Evolutionary conservation across 352 stramenopile species (phyloP), one percentile per base, ranked within the genome.

Genomic region (Phytophthora boehmeriae): DNA sequence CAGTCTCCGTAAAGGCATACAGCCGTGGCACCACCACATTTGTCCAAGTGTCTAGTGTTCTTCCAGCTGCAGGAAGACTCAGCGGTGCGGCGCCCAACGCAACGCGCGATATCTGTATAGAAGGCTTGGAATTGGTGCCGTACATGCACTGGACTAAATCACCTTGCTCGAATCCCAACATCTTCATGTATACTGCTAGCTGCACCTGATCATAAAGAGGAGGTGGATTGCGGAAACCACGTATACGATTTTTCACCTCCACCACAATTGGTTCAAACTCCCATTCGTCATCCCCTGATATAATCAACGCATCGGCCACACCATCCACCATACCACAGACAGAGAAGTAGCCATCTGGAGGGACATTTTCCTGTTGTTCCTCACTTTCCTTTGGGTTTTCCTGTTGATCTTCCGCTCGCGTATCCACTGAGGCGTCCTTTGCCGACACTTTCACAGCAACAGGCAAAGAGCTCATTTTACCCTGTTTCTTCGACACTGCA

Each of bases 241-340:
- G 71, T 61, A 93, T 58, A 16, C 85, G 80, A 63, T 92, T 93
- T 61, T 93, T 93, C 16, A 93, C 73, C 51, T 93, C 85, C 11
- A 93, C 71, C 25, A 93, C 69, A 8, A 90, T 77, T 5, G 75
- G 80, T 14, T 69, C 75, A 19, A 91, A 60, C 23, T 59, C 59
- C 85, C 85, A 93, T 39, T 86, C 71, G 44, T 88, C 82, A 30
- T 88, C 77, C 20, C 58, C 50, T 4, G 58, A 53, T 49, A 92
- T 91, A 1, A 39, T 59, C 25, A 93, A 63, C 10, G 73, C 55
- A 60, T 93, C 85, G 11, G 79, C 63, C 23, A 91, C 66, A 19
- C 85, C 85, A 42, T 93, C 85, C n/a, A 93, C 78, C 85, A 92
- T 92, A 19, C 85, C 85, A 41, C 82, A 92, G 34, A 93, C 88